Percentiles rank a stretch among this genome's conserved stretches.
Conservation (phyloP, 306 rosid genomes). For the Cicer cuneatum region DNA sequence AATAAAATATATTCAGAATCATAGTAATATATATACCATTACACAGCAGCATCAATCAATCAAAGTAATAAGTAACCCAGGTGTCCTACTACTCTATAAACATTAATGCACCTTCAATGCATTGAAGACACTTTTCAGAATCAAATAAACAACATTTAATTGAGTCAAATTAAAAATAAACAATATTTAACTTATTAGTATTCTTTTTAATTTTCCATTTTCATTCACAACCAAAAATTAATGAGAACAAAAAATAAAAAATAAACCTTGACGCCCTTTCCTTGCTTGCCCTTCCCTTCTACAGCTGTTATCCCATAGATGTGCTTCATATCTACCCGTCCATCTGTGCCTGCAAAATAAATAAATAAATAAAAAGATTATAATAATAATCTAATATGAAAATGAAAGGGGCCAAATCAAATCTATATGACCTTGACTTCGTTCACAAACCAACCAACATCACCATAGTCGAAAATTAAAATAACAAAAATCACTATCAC, state of each 20-base stretch:
- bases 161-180: background rate
- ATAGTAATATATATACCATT: background rate
- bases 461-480: slow-evolving; percentile 16
- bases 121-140: slow-evolving; percentile 59
- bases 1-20: background rate
- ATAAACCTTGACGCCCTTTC: slow-evolving; percentile 95
- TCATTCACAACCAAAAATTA: background rate
- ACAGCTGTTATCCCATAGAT: slow-evolving; percentile 99
- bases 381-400: background rate
- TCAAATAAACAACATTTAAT: slow-evolving; percentile 2
- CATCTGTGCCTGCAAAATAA: slow-evolving; percentile 75
- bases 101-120: slow-evolving; percentile 57
- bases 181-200: background rate
- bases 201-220: background rate
- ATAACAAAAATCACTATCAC: slow-evolving; percentile 25
- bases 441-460: slow-evolving; percentile 1
- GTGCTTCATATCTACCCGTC: slow-evolving; percentile 99
- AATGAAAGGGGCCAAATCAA: slow-evolving; percentile 38
- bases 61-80: slow-evolving; percentile 47
- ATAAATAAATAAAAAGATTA: background rate
- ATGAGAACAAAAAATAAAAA: background rate
- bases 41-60: slow-evolving; percentile 14
- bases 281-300: slow-evolving; percentile 99
- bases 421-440: slow-evolving; percentile 37
- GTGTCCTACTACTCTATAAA: slow-evolving; percentile 48